phyloP scores from a whole-genome alignment of 805 yeast species.

The Yarrowia sp. region DNA sequence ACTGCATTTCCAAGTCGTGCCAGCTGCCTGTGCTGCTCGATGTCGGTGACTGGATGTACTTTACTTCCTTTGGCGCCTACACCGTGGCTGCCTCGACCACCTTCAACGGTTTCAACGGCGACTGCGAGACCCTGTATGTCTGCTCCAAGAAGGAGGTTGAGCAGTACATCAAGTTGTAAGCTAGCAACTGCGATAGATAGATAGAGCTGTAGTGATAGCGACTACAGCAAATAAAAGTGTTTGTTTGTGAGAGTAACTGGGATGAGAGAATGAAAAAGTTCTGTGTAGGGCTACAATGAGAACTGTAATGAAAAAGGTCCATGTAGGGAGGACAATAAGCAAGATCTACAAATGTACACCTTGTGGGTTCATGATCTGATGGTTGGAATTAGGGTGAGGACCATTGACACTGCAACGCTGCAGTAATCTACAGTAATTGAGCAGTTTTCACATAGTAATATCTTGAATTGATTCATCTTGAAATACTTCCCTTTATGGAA shows the following conservation, averaged over 20 bases:
- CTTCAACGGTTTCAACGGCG: conserved; percentile 79
- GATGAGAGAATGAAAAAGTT: no score
- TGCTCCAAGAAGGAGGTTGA: conserved; percentile 40
- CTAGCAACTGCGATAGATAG: background rate
- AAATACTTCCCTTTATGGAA: no score
- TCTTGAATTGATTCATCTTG: no score
- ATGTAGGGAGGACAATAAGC: no score
- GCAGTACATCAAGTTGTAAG: conserved; percentile 4
- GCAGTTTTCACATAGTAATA: no score
- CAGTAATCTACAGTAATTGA: no score
- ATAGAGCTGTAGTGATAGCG: conserved; percentile 8
- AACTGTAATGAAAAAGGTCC: no score
- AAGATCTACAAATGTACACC: no score
- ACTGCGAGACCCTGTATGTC: conserved; percentile 60
- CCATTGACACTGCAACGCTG: no score
- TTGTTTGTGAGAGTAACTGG: background rate
- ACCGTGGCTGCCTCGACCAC: conserved; percentile 88
- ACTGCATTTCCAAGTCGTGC: conserved; percentile 61
- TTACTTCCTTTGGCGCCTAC: conserved; percentile 83
- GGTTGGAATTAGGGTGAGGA: no score
- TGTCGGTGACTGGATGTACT: conserved; percentile 92
- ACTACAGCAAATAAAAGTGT: conserved; percentile 4
- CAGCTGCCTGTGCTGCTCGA: conserved; percentile 56
- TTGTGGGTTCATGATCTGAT: no score
- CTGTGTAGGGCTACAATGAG: no score